Base-by-base conservation (phyloP, 352 stramenopile genomes). In the Globisporangium acanthophoron region DNA sequence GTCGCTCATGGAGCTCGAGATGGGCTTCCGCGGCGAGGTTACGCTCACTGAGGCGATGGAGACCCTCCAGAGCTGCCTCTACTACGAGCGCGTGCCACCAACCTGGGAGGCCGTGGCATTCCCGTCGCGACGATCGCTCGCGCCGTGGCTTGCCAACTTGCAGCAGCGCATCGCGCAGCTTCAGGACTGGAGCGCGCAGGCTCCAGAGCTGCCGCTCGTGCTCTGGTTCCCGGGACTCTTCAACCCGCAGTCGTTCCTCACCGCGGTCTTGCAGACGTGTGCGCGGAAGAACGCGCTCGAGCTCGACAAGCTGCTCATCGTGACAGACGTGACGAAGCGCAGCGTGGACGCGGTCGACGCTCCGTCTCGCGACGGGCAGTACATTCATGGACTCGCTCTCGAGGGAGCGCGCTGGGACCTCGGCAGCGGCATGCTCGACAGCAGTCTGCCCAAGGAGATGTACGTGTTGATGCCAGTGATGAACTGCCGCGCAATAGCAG, bases 401-500 rank as follows among this genome's bases (percentile, higher is more conserved):
- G 92, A 98, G 76, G 92, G 92, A 12, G 92, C 91, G 27, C 78
- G 87, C 13, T 97, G 88, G 88, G 86, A 97, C 57, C 54, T 93
- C 2, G 67, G 74, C 16, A 87, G 78, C 56, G 80, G 85, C 20
- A 82, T 90, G 35, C 73, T 98, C 29, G 88, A 96, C 51, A 68
- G 62, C 33, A 92, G 84, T 52, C 45, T 79, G 35, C 87, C 92
- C 0, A 92, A 96, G 72, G 91, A 98, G 62, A 94, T 98, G 76
- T 91, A 94, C 69, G 90, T 88, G 27, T 16, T 58, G 1, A 97
- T 98, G 90, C 92, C 92, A 6, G 90, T 97, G 24, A 90, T 97
- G 50, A 96, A 94, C 54, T 92, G 75, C 54, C 83, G 90, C 24
- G 89, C 88, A 3, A 69, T 91, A 12, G 67, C 21, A 21, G 8